Percentiles rank a stretch among this genome's conserved stretches.
Conservation (phyloP, 768 basidiomycete genomes). For the Mycena leptocephala region DNA sequence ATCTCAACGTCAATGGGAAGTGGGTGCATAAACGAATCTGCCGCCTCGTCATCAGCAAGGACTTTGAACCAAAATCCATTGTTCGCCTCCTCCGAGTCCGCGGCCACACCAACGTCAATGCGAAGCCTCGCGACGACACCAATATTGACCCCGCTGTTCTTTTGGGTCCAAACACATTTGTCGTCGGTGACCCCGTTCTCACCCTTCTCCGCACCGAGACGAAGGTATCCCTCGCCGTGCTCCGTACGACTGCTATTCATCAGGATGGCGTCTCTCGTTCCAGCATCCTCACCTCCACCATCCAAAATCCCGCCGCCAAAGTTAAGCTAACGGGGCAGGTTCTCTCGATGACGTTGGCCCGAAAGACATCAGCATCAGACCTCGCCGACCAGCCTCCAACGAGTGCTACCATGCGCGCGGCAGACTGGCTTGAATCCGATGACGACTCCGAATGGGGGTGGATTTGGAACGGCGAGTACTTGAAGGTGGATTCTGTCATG, state of each 20-base stretch:
- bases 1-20: slow-evolving; percentile 15
- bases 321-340: slow-evolving; percentile 22
- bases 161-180: neutral
- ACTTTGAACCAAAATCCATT: slow-evolving; percentile 16
- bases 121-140: slow-evolving; percentile 8
- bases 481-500: slow-evolving; percentile 18
- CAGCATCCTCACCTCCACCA: slow-evolving; percentile 1
- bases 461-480: slow-evolving; percentile 28
- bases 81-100: slow-evolving; percentile 20
- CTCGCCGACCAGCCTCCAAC: neutral
- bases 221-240: slow-evolving; percentile 1
- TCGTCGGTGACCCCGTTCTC: slow-evolving; percentile 22
- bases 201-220: slow-evolving; percentile 14
- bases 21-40: slow-evolving; percentile 25
- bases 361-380: neutral
- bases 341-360: neutral
- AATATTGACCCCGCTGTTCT: slow-evolving; percentile 13
- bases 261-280: slow-evolving; percentile 10
- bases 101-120: slow-evolving; percentile 16
- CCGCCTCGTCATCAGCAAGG: slow-evolving; percentile 12
- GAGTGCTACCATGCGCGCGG: neutral
- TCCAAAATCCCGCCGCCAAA: slow-evolving; percentile 22
- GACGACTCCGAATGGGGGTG: slow-evolving; percentile 1
- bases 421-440: neutral
- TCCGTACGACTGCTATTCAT: slow-evolving; percentile 23